Evolutionary conservation across 257 asterid genomes (phyloP).

Genomic region (Plantago ovata): DNA sequence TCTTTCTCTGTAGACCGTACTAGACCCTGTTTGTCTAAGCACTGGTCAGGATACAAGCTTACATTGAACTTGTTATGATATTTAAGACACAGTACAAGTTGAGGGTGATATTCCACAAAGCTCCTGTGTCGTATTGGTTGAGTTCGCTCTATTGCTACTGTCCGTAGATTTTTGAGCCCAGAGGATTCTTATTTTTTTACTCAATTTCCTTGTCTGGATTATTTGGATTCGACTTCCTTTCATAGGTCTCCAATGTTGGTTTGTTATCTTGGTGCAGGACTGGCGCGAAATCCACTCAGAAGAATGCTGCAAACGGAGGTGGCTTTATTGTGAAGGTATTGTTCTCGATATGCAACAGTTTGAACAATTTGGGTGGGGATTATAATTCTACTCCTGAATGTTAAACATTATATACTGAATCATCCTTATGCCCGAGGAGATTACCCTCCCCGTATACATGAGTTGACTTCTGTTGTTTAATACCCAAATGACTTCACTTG

Average conservation of each 20-base stretch:
- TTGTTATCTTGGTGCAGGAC: conserved; percentile 48
- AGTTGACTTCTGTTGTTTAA: no score
- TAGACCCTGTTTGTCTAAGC: conserved; percentile 17
- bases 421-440: neutral
- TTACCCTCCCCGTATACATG: no score
- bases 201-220: conserved; percentile 17
- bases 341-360: neutral
- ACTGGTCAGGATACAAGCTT: conserved; percentile 19
- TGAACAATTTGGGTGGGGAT: neutral
- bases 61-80: conserved; percentile 21
- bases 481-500: no score
- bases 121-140: conserved; percentile 23
- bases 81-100: conserved; percentile 12
- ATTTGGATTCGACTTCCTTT: conserved; percentile 3
- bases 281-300: conserved; percentile 36
- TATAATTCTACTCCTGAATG: neutral
- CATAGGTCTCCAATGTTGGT: conserved; percentile 25
- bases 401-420: neutral
- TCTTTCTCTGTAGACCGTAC: conserved; percentile 3
- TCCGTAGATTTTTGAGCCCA: conserved; percentile 14
- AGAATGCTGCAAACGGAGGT: conserved; percentile 42
- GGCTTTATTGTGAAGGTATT: conserved; percentile 55
- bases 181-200: conserved; percentile 12
- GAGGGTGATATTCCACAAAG: conserved; percentile 13
- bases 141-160: neutral